Base-by-base conservation (phyloP, 768 basidiomycete genomes). In the Kwoniella shandongensis region DNA sequence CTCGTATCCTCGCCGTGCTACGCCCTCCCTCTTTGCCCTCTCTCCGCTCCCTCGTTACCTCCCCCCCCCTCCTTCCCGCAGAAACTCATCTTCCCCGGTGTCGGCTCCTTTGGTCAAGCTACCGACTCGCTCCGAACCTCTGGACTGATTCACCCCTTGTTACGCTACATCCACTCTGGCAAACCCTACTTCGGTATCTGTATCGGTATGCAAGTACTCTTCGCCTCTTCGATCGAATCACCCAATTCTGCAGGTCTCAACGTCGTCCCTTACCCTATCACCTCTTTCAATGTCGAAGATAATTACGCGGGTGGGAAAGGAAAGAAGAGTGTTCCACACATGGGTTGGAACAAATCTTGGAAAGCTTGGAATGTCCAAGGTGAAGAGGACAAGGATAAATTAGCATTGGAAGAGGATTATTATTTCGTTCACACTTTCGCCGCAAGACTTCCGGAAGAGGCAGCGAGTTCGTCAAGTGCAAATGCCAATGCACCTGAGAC, bases 201-300 rank as follows among this genome's bases (percentile, higher is more conserved):
- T 79, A 89, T 99, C 71, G 96, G 96, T 68, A 87, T 99, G 86
- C 96, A 99, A 78, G 84, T 96, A 55, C 88, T 99, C 60, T 98
- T 91, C 79, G 79, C 83, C 56, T 85, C 88, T 13, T 97, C 94
- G 15, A 79, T 83, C 59, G 96, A 99, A 79, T 86, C 86, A 13
- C 81, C 84, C 15, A 69, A 75, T 18, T 78, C 79, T 25, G 75
- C 69, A n/a, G 93, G 94, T n/a, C 81, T 98, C 20, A 88, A 85
- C 17, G 77, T 91, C 63, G 86, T 99, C 61, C 88, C 89, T n/a
- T 85, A 80, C 64, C 80, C 81, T n/a, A 89, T 97, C 67, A 82
- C 84, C 53, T 79, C 80, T 13, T 97, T 99, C 70, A 51, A 57
- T 27, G 48, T 62, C 15, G 45, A 62, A 15, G 75, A 74, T 70